Conservation (phyloP, 768 basidiomycete species). For the Pulveroboletus sp. region DNA sequence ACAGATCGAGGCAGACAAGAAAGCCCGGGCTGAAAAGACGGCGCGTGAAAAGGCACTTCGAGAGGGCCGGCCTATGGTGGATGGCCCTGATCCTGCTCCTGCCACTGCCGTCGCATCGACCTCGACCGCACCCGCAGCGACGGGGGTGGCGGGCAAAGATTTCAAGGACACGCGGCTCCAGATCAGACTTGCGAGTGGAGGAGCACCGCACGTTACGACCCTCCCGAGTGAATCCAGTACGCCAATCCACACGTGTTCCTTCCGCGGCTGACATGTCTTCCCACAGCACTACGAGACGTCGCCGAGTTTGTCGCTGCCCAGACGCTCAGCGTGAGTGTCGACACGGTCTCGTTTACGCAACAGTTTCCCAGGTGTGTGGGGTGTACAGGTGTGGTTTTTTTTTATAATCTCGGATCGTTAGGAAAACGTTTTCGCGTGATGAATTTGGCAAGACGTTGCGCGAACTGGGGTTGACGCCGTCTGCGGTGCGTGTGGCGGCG, state of each 20-base stretch:
- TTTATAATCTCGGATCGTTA: constrained; percentile 28
- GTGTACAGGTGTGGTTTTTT: neutral
- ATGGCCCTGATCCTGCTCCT: constrained; percentile 30
- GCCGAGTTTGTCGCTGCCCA: constrained; percentile 87
- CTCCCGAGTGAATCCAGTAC: constrained; percentile 75
- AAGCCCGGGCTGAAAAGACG: constrained; percentile 79
- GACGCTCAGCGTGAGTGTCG: constrained; percentile 63
- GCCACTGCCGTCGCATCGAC: constrained; percentile 22
- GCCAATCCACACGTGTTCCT: constrained; percentile 29
- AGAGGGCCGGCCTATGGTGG: constrained; percentile 60
- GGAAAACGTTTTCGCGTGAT: constrained; percentile 70
- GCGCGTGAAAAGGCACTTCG: constrained; percentile 90
- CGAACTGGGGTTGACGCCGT: constrained; percentile 87
- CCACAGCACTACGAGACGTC: constrained; percentile 73
- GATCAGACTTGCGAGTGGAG: constrained; percentile 78
- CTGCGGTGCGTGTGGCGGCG: constrained; percentile 47
- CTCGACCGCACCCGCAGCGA: constrained; percentile 37
- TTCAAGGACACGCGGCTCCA: constrained; percentile 88
- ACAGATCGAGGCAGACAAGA: constrained; percentile 94
- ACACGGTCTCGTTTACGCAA: constrained; percentile 73
- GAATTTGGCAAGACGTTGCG: constrained; percentile 82
- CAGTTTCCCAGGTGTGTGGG: constrained; percentile 77
- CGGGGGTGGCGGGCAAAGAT: constrained; percentile 58
- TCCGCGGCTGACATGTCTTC: neutral
- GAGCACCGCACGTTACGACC: constrained; percentile 77